A percentile compares a stretch with the other conserved stretches of the same genome.
phyloP scores from a whole-genome alignment of 352 stramenopile genomes.

The Globisporangium heterothallicum region DNA sequence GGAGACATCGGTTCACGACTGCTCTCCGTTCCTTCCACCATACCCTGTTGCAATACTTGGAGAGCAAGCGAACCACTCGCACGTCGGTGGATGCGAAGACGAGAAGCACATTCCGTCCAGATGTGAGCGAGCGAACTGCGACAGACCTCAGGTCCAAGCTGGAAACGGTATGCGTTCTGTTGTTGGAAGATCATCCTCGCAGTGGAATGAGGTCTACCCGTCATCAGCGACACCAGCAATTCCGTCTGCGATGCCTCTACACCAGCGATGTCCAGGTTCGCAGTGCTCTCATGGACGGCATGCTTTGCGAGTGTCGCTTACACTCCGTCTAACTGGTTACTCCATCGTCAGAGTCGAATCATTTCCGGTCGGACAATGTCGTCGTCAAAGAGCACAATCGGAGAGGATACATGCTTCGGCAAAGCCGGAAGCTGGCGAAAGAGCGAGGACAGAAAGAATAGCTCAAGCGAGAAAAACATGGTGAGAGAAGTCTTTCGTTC shows the following conservation, averaged over 20 bases:
- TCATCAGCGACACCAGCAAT: neutral
- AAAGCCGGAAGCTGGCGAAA: conserved; percentile 42
- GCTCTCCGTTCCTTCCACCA: conserved; percentile 50
- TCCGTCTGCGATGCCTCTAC: neutral
- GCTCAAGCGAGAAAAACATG: neutral
- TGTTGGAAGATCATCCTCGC: neutral
- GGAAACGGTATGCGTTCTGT: neutral
- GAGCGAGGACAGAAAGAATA: conserved; percentile 11
- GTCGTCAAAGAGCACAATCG: conserved; percentile 66
- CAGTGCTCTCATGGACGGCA: neutral
- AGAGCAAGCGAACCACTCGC: neutral
- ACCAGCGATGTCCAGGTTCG: neutral
- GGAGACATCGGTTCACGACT: conserved; percentile 29
- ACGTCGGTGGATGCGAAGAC: neutral
- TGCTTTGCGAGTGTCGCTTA: too few species aligned
- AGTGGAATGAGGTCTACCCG: neutral
- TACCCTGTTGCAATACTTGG: conserved; percentile 43
- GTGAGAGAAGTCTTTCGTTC: too few species aligned
- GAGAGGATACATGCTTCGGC: conserved; percentile 61
- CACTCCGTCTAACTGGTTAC: neutral
- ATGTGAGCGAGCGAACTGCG: neutral
- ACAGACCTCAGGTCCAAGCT: neutral
- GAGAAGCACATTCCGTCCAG: neutral
- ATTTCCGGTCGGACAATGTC: neutral
- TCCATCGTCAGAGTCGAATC: conserved; percentile 1